A percentile compares a stretch with the other conserved stretches of the same genome.
Evolutionary conservation across 768 basidiomycete genomes (phyloP).

Genomic region (Leucocoprinus leucothites): DNA sequence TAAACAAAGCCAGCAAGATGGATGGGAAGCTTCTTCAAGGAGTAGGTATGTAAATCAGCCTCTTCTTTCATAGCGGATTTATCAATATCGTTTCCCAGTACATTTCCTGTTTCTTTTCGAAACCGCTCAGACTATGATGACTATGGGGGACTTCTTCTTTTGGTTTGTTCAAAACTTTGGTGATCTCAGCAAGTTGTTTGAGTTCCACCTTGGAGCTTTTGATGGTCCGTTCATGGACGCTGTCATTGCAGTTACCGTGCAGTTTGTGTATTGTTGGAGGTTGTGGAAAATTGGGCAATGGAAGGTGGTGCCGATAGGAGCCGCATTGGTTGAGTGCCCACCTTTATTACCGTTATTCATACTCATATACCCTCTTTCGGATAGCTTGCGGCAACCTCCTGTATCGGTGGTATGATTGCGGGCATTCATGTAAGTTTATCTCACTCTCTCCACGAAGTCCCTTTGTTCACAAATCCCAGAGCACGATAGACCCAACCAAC

Average conservation of each 20-base stretch:
- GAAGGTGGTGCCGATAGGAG: not conserved
- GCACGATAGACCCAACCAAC: too few species aligned
- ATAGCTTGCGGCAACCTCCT: not conserved
- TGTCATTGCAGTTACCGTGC: conserved; percentile 1
- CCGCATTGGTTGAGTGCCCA: not conserved
- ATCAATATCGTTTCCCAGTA: not conserved
- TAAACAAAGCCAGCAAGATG: not conserved
- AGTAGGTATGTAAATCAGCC: not conserved
- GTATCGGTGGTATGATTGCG: not conserved
- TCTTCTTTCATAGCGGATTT: not conserved
- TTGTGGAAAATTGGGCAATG: not conserved
- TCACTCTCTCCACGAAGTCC: not conserved
- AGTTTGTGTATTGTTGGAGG: conserved; percentile 7
- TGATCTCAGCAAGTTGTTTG: not conserved
- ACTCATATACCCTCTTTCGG: not conserved
- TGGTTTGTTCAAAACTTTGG: conserved; percentile 10
- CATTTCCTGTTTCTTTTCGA: conserved; percentile 7
- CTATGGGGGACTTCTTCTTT: not conserved
- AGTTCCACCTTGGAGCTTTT: not conserved
- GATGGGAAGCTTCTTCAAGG: not conserved
- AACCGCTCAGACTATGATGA: conserved; percentile 6
- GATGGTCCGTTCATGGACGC: conserved; percentile 4
- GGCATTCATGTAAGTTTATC: not conserved
- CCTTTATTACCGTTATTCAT: too few species aligned
- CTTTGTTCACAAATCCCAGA: not conserved